phyloP scores from a whole-genome alignment of 441 rosid genomes.

The Gossypium gossypioides region DNA sequence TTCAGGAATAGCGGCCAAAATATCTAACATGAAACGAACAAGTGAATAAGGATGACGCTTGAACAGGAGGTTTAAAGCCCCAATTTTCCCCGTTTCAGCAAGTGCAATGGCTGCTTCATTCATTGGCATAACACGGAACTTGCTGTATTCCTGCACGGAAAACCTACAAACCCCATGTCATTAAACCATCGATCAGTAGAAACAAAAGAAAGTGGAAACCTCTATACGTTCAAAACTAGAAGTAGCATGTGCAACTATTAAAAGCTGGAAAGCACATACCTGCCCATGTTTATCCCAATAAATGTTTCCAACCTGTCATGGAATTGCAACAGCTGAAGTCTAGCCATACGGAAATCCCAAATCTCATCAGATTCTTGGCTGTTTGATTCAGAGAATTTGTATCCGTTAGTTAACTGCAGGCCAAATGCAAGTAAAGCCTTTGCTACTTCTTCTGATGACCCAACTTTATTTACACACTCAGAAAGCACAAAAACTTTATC shows the following conservation, averaged over 20 bases:
- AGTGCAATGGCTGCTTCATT: constrained; percentile 62
- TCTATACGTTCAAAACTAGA: background rate
- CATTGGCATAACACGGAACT: constrained; percentile 64
- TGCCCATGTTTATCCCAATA: constrained; percentile 98
- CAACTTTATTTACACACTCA: constrained; percentile 70
- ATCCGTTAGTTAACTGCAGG: constrained; percentile 46
- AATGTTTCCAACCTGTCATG: constrained; percentile 83
- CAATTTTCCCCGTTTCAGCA: constrained; percentile 92
- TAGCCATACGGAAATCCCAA: constrained; percentile 71
- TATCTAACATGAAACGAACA: constrained; percentile 50
- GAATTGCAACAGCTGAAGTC: constrained; percentile 80
- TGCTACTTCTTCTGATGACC: constrained; percentile 69
- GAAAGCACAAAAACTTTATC: constrained; percentile 68
- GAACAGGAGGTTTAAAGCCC: constrained; percentile 82
- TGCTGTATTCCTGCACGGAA: constrained; percentile 75
- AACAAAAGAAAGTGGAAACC: constrained; percentile 11
- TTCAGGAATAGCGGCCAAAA: constrained; percentile 85
- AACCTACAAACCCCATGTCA: constrained; percentile 62
- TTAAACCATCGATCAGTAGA: constrained; percentile 31
- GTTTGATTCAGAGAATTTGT: constrained; percentile 42
- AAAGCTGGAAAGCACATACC: constrained; percentile 37
- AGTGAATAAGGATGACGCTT: constrained; percentile 93
- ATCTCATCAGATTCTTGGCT: constrained; percentile 40
- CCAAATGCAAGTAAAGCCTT: constrained; percentile 73
- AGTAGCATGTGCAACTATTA: background rate